These are phyloP conservation scores for Cardamine occulta DNA, from an alignment of 345 rosid genomes.

Conservation along the genomic window DNA sequence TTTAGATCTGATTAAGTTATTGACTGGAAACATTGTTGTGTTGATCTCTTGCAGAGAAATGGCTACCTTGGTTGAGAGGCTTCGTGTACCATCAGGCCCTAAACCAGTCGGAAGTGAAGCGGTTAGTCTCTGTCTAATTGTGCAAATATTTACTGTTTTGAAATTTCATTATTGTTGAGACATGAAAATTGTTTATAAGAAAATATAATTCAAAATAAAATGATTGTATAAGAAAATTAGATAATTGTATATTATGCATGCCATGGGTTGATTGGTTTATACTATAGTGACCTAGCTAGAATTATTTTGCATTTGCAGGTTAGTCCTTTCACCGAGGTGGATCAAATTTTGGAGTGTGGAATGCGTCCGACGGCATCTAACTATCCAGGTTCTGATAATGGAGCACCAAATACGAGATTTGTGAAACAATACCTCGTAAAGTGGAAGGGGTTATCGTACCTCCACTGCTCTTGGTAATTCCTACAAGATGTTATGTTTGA, in stretches of 20 bases:
- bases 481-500: not conserved
- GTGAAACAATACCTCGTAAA: slow-evolving; percentile 89
- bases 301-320: slow-evolving; percentile 57
- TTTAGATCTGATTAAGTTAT: too few relatives aligned
- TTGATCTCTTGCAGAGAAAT: slow-evolving; percentile 20
- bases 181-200: not conserved
- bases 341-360: slow-evolving; percentile 74
- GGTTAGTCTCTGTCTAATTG: slow-evolving; percentile 54
- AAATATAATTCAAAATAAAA: not conserved
- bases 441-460: slow-evolving; percentile 93
- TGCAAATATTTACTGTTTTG: slow-evolving; percentile 8
- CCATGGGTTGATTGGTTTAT: not conserved
- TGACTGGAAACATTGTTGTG: too few relatives aligned
- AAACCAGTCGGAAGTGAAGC: slow-evolving; percentile 61
- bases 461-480: slow-evolving; percentile 88
- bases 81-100: slow-evolving; percentile 69
- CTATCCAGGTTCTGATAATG: slow-evolving; percentile 52
- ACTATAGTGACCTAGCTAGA: slow-evolving; percentile 29
- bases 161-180: not conserved
- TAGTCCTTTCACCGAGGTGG: slow-evolving; percentile 70
- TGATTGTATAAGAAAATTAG: not conserved
- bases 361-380: slow-evolving; percentile 76
- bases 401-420: slow-evolving; percentile 59
- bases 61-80: slow-evolving; percentile 80
- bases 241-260: not conserved